These are phyloP conservation scores for Aspergillus nidulans DNA, from an alignment of 495 filamentous ascomycete species.

Conservation along the genomic window DNA sequence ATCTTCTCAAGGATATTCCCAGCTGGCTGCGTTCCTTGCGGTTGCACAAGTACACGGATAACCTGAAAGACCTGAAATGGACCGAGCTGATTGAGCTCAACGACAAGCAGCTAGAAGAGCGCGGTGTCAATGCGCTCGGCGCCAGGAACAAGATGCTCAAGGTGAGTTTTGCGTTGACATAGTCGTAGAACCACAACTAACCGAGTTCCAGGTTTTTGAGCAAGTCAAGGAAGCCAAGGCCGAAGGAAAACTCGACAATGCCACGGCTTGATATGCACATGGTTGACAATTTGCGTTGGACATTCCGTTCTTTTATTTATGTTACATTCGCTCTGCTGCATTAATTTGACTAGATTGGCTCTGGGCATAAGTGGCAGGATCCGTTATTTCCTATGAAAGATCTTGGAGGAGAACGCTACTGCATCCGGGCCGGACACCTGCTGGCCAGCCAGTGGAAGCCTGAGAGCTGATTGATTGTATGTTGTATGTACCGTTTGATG, in stretches of 20 bases:
- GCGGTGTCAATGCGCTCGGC: slow-evolving; percentile 91
- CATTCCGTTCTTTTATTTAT: slow-evolving; percentile 11
- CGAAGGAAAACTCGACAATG: slow-evolving; percentile 58
- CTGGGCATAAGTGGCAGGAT: slow-evolving; percentile 28
- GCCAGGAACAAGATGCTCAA: slow-evolving; percentile 98
- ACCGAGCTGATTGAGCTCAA: slow-evolving; percentile 87
- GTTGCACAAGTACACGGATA: slow-evolving; percentile 97
- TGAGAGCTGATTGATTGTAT: slow-evolving; percentile 19
- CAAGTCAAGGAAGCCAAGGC: slow-evolving; percentile 81
- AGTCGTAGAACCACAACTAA: slow-evolving; percentile 12
- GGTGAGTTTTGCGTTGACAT: slow-evolving; percentile 46
- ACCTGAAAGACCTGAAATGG: slow-evolving; percentile 96
- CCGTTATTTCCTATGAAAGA: slow-evolving; percentile 24
- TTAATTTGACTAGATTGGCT: slow-evolving; percentile 30
- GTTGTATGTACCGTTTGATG: slow-evolving; percentile 17
- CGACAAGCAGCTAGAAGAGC: slow-evolving; percentile 88
- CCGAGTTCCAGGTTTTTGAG: slow-evolving; percentile 69
- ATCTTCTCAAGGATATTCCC: slow-evolving; percentile 90
- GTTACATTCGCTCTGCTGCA: slow-evolving; percentile 26
- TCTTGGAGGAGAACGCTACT: slow-evolving; percentile 13
- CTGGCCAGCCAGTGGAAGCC: slow-evolving; percentile 17
- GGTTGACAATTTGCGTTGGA: slow-evolving; percentile 8
- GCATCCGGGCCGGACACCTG: slow-evolving; percentile 7
- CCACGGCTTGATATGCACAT: slow-evolving; percentile 20
- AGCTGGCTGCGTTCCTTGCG: slow-evolving; percentile 92